A percentile compares a stretch with the other conserved stretches of the same genome.
Evolutionary conservation across 768 basidiomycete genomes (phyloP).

Genomic region (Mycena galopus): DNA sequence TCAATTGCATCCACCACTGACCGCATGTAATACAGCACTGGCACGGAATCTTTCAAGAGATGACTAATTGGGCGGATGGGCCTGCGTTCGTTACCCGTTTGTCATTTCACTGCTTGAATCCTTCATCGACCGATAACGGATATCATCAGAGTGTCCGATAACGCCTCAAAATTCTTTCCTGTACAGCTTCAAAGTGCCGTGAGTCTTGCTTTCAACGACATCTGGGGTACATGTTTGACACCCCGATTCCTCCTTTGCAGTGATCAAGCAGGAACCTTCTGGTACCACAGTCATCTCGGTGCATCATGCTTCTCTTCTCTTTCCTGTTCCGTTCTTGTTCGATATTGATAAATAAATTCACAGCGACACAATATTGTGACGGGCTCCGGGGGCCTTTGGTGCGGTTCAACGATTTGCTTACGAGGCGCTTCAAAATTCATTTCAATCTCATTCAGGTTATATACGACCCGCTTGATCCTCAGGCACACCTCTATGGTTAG

Average conservation of each 20-base stretch:
- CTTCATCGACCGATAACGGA: too few species aligned
- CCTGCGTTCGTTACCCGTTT: conserved; percentile 43
- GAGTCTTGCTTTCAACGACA: not conserved
- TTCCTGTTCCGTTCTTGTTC: not conserved
- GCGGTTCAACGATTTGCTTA: too few species aligned
- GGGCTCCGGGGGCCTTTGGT: too few species aligned
- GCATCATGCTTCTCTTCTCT: conserved; percentile 45
- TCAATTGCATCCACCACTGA: not conserved
- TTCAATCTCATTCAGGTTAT: conserved; percentile 36
- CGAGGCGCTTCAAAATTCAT: too few species aligned
- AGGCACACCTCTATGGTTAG: conserved; percentile 45
- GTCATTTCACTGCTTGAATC: not conserved
- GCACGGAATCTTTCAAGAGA: conserved; percentile 63
- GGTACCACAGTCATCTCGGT: conserved; percentile 55
- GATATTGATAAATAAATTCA: too few species aligned
- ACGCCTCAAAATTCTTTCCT: conserved; percentile 54
- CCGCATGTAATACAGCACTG: conserved; percentile 57
- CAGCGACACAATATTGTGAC: too few species aligned
- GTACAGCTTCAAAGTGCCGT: conserved; percentile 53
- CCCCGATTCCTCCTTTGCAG: not conserved
- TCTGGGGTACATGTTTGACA: not conserved
- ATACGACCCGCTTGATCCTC: conserved; percentile 55
- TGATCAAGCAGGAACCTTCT: conserved; percentile 46
- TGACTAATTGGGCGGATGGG: conserved; percentile 62
- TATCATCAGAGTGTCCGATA: conserved; percentile 64